Conservation (phyloP, 495 filamentous ascomycete species). For the Trichoderma reesei region DNA sequence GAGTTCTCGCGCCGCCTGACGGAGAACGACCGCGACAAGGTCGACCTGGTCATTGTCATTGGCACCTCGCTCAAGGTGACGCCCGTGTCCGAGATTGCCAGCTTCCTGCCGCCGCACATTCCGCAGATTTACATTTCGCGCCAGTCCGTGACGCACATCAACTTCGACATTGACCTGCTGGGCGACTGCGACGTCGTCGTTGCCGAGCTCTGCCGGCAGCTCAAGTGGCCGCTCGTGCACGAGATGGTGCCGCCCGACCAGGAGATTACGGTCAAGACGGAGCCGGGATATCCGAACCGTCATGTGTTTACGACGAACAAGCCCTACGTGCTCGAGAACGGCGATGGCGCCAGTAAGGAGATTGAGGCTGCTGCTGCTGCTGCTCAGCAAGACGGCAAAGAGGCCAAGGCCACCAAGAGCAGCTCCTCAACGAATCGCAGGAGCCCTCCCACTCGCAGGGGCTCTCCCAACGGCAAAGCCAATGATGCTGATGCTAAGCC, state of each 20-base stretch:
- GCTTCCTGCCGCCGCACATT: constrained; percentile 63
- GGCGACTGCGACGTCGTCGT: constrained; percentile 92
- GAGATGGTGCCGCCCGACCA: constrained; percentile 69
- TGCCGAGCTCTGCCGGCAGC: constrained; percentile 73
- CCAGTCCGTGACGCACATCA: constrained; percentile 76
- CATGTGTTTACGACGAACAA: constrained; percentile 43
- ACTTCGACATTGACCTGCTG: constrained; percentile 90
- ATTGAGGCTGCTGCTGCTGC: too few relatives aligned
- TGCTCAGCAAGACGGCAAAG: neutral
- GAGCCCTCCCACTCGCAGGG: neutral
- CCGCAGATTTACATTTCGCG: constrained; percentile 93
- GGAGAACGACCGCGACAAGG: constrained; percentile 64
- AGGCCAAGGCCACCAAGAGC: neutral
- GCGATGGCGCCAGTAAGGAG: neutral
- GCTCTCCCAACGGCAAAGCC: neutral
- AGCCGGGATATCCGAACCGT: constrained; percentile 57
- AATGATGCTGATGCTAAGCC: neutral
- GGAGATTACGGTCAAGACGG: constrained; percentile 44
- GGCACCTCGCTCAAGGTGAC: constrained; percentile 95
- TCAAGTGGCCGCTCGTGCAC: constrained; percentile 82
- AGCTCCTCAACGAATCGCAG: neutral
- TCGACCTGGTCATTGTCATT: constrained; percentile 93
- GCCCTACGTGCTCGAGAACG: neutral
- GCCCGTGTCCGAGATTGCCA: constrained; percentile 84
- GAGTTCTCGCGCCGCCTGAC: constrained; percentile 74